Evolutionary conservation across 2,329 filamentous ascomycete genomes (phyloP).

Genomic region (Diplodia scrobiculata): DNA sequence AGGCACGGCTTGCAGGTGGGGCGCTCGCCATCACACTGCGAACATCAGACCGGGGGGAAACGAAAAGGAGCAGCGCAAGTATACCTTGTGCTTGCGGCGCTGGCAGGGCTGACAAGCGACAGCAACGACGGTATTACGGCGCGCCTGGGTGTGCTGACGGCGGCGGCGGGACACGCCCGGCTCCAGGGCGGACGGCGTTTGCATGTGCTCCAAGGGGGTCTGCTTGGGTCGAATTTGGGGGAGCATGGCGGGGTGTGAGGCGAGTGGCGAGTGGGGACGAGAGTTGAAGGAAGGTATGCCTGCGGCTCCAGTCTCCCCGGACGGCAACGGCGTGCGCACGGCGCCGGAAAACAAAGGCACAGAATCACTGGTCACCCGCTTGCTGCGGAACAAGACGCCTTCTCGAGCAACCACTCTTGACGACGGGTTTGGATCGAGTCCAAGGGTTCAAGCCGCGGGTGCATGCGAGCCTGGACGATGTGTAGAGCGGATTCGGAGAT

Average conservation of each 20-base stretch:
- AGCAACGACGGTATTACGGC: slow-evolving; percentile 23
- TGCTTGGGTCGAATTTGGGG: not conserved
- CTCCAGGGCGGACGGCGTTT: not conserved
- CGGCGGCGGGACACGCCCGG: not conserved
- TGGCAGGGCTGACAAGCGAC: slow-evolving; percentile 30
- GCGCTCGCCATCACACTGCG: slow-evolving; percentile 31
- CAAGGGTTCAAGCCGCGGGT: too few species aligned
- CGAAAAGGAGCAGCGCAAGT: slow-evolving; percentile 29
- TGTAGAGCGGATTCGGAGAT: not conserved
- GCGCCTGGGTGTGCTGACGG: not conserved
- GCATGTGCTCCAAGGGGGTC: not conserved
- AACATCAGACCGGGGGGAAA: not conserved
- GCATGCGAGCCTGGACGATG: too few species aligned
- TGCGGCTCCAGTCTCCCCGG: not conserved
- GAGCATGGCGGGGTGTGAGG: not conserved
- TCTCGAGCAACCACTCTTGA: too few species aligned
- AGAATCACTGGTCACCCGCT: too few species aligned
- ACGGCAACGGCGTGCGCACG: too few species aligned
- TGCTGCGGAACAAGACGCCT: too few species aligned
- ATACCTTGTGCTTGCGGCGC: slow-evolving; percentile 29
- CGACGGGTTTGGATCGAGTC: too few species aligned
- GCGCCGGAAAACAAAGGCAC: not conserved
- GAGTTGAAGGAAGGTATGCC: not conserved
- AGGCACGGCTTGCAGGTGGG: slow-evolving; percentile 31
- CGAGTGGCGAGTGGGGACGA: too few species aligned